Conservation (phyloP, 805 yeast species). For the Candida jianshihensis region DNA sequence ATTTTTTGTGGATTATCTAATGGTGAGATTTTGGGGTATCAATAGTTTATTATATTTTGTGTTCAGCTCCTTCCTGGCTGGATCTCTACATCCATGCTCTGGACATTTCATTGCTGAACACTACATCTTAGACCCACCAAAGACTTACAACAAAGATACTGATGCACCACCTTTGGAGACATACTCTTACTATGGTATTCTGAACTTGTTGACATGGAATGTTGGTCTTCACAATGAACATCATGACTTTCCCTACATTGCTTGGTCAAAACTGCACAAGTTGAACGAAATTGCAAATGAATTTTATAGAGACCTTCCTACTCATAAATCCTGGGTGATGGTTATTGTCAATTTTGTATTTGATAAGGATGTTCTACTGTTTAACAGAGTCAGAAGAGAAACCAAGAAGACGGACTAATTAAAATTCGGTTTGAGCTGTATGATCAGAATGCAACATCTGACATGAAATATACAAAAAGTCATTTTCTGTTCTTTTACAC, state of each 20-base stretch:
- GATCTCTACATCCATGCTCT: constrained; percentile 88
- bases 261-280: constrained; percentile 76
- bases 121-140: constrained; percentile 60
- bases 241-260: constrained; percentile 90
- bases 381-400: constrained; percentile 74
- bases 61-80: constrained; percentile 78
- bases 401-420: constrained; percentile 8
- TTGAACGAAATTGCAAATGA: constrained; percentile 66
- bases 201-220: constrained; percentile 79
- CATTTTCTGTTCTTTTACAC: too few species aligned
- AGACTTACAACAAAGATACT: constrained; percentile 16
- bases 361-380: constrained; percentile 60
- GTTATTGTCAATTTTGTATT: constrained; percentile 68
- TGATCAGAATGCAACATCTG: too few species aligned
- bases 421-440: too few species aligned
- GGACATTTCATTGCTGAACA: constrained; percentile 97
- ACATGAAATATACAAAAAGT: too few species aligned
- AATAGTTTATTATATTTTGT: constrained; percentile 60
- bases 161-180: constrained; percentile 68
- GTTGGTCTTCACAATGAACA: constrained; percentile 94
- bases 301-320: constrained; percentile 75
- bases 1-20: constrained; percentile 45
- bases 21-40: constrained; percentile 58
- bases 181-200: constrained; percentile 77
- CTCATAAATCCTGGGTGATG: constrained; percentile 70